These are phyloP conservation scores for Fusarium sp. DNA, from an alignment of 2,329 filamentous ascomycete species.

Conservation along the genomic window DNA sequence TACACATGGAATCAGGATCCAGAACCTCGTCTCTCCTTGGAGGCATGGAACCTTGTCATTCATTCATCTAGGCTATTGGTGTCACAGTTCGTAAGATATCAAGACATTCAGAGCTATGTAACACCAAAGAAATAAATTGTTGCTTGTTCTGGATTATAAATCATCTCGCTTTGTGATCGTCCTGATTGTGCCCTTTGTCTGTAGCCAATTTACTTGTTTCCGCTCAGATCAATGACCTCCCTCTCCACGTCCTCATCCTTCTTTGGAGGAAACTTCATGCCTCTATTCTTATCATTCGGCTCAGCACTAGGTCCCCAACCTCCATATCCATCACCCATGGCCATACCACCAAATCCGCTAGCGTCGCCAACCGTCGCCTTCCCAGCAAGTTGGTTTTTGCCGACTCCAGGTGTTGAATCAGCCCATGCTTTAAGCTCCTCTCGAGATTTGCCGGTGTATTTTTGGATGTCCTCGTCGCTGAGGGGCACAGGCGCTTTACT, in stretches of 20 bases:
- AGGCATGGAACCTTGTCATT: slow-evolving; percentile 21
- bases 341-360: slow-evolving; percentile 47
- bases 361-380: slow-evolving; percentile 46
- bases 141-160: background rate
- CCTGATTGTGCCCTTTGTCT: background rate
- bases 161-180: background rate
- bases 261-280: slow-evolving; percentile 53
- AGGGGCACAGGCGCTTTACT: slow-evolving; percentile 48
- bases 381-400: slow-evolving; percentile 54
- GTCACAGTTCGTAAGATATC: background rate
- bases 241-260: background rate
- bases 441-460: slow-evolving; percentile 55
- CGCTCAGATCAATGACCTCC: background rate
- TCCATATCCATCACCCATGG: slow-evolving; percentile 47
- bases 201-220: slow-evolving; percentile 2
- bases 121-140: slow-evolving; percentile 6
- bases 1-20: background rate
- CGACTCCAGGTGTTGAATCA: slow-evolving; percentile 54
- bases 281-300: slow-evolving; percentile 43
- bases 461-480: slow-evolving; percentile 54
- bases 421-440: slow-evolving; percentile 52
- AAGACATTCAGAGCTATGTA: background rate
- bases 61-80: slow-evolving; percentile 27
- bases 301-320: slow-evolving; percentile 51
- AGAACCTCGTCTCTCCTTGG: slow-evolving; percentile 28